Evolutionary conservation across 2,329 filamentous ascomycete genomes (phyloP).

Genomic region (Madurella fahalii): DNA sequence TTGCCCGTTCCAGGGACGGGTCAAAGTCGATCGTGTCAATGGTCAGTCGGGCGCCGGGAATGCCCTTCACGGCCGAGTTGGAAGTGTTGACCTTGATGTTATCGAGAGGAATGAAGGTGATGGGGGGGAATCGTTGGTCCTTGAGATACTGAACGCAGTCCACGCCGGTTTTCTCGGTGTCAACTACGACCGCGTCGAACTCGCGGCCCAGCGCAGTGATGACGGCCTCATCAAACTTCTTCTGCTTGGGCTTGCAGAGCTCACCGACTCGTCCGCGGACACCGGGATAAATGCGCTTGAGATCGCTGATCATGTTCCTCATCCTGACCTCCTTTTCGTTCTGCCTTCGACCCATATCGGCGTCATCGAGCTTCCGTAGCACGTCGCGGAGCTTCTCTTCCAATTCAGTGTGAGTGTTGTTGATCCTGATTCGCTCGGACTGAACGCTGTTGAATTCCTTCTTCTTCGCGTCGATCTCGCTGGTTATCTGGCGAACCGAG

Average conservation of each 20-base stretch:
- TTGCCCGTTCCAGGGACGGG: slow-evolving; percentile 78
- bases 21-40: slow-evolving; percentile 98
- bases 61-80: slow-evolving; percentile 85
- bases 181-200: slow-evolving; percentile 91
- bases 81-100: slow-evolving; percentile 93
- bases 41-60: slow-evolving; percentile 79
- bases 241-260: slow-evolving; percentile 92
- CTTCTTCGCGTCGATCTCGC: slow-evolving; percentile 82
- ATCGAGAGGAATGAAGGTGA: slow-evolving; percentile 94
- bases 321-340: slow-evolving; percentile 74
- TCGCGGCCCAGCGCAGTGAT: slow-evolving; percentile 87
- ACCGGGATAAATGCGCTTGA: slow-evolving; percentile 88
- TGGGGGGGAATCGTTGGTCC: slow-evolving; percentile 78
- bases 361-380: slow-evolving; percentile 74
- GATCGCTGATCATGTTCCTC: slow-evolving; percentile 76
- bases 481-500: slow-evolving; percentile 62
- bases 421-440: slow-evolving; percentile 76
- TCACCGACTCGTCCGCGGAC: slow-evolving; percentile 88
- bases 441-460: slow-evolving; percentile 83
- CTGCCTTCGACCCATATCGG: slow-evolving; percentile 79
- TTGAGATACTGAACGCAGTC: slow-evolving; percentile 94
- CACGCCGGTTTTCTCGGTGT: slow-evolving; percentile 88
- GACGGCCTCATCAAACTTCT: slow-evolving; percentile 91
- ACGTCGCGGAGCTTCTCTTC: slow-evolving; percentile 88
- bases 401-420: slow-evolving; percentile 78